These are phyloP conservation scores for Cercospora sesami DNA, from an alignment of 2,329 filamentous ascomycete genomes.

Conservation along the genomic window DNA sequence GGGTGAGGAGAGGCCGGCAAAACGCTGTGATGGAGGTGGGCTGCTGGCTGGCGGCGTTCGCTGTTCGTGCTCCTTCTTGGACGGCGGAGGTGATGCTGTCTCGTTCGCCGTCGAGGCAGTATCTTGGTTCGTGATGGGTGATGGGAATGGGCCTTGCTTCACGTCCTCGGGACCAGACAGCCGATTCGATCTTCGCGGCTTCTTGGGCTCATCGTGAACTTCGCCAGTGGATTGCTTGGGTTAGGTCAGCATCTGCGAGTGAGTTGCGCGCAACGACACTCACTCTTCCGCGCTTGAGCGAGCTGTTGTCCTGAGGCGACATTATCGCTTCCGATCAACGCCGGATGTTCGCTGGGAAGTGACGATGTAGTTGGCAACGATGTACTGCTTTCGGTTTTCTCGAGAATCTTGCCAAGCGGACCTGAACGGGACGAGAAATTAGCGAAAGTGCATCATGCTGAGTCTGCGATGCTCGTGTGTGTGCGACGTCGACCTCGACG, in stretches of 20 bases:
- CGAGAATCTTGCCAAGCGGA: neutral
- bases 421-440: neutral
- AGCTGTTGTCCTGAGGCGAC: slow-evolving; percentile 65
- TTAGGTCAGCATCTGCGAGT: slow-evolving; percentile 9
- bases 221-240: slow-evolving; percentile 66
- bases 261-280: slow-evolving; percentile 36
- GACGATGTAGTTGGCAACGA: neutral
- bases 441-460: neutral
- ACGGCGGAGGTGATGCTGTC: slow-evolving; percentile 1
- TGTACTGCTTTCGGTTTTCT: neutral
- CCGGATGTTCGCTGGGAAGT: neutral
- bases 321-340: slow-evolving; percentile 22
- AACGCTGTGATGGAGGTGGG: slow-evolving; percentile 34
- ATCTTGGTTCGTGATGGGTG: slow-evolving; percentile 71
- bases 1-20: slow-evolving; percentile 58
- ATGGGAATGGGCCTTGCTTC: slow-evolving; percentile 71
- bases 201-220: slow-evolving; percentile 70
- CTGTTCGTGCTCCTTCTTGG: slow-evolving; percentile 38
- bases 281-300: slow-evolving; percentile 80
- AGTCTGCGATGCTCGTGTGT: neutral
- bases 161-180: slow-evolving; percentile 48
- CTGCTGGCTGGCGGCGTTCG: slow-evolving; percentile 46
- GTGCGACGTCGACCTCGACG: neutral
- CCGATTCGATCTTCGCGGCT: slow-evolving; percentile 75
- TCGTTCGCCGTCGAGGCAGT: slow-evolving; percentile 54